Evolutionary conservation across 2,329 filamentous ascomycete genomes (phyloP), one percentile per base, ranked within the genome.

Genomic region (Talaromyces albobiverticillius): DNA sequence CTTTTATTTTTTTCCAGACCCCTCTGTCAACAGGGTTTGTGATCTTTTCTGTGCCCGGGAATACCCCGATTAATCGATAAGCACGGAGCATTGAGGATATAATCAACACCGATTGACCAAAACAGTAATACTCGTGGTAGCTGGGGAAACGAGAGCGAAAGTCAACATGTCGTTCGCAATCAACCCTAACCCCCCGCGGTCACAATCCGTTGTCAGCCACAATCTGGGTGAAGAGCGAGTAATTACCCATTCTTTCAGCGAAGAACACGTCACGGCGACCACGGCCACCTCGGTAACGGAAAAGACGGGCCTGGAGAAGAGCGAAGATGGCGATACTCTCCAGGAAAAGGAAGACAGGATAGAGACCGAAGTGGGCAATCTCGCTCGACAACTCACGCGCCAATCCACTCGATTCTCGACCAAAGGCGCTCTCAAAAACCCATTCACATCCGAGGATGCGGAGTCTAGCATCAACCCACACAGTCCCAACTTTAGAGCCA

Each of bases 391-490:
- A 31, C 25, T 54, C 22, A 54, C 55, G 16, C 51, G 47, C 46
- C 55, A 54, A 36, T 57, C 51, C 2, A 50, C 47, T 16, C 51
- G 46, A 18, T 46, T 55, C 29, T 51, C 53, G 11, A 41, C 36
- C 32, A 51, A 48, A 8, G 45, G 46, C 14, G 32, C n/a, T 16
- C 47, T 50, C 11, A 42, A 66, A 29, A 73, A 73, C 50, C 71
- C 71, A 1, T 74, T 74, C 48, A 58, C 70, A 5, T 58, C 71
- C 38, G 50, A 65, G 6, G 63, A 66, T 9, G 57, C 59, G 5
- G 63, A 73, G 41, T 67, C 71, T 0, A 63, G 69, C 40, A 62
- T 79, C 4, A 69, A 79, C 53, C 76, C 76, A 3, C 66, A 65
- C 32, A 72, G 71, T 16, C 62, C 66, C 23, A 58, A 66, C 3